A percentile compares a stretch with the other conserved stretches of the same genome.
Conservation (phyloP, 306 rosid genomes). For the Cucurbita ficifolia region DNA sequence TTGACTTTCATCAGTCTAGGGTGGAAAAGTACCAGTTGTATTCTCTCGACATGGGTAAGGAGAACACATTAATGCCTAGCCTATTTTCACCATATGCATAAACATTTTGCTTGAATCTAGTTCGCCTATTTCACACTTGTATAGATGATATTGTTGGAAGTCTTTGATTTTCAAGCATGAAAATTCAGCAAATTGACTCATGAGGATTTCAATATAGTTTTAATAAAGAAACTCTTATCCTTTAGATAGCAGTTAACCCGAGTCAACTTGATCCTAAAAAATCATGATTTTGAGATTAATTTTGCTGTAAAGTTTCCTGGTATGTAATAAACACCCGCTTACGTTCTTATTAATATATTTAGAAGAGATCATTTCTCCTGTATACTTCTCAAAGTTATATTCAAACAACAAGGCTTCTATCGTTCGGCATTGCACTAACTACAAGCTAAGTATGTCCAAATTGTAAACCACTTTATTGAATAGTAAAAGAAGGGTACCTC, state of each 20-base stretch:
- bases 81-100: neutral
- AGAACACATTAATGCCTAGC: neutral
- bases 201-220: neutral
- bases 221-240: neutral
- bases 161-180: neutral
- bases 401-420: neutral
- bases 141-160: neutral
- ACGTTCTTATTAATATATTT: neutral
- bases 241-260: neutral
- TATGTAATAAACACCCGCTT: neutral
- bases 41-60: neutral
- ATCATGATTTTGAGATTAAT: neutral
- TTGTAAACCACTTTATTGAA: neutral
- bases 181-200: neutral
- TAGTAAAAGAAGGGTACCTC: constrained; percentile 33
- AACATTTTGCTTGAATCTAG: neutral
- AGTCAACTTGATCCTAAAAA: neutral
- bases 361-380: neutral
- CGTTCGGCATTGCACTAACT: neutral
- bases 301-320: neutral
- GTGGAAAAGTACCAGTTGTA: neutral
- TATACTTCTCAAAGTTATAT: neutral
- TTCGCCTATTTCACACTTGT: neutral
- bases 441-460: neutral
- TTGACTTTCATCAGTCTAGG: neutral